Base-by-base conservation (phyloP, 495 filamentous ascomycete species). In the Lasiosphaeria hispida region DNA sequence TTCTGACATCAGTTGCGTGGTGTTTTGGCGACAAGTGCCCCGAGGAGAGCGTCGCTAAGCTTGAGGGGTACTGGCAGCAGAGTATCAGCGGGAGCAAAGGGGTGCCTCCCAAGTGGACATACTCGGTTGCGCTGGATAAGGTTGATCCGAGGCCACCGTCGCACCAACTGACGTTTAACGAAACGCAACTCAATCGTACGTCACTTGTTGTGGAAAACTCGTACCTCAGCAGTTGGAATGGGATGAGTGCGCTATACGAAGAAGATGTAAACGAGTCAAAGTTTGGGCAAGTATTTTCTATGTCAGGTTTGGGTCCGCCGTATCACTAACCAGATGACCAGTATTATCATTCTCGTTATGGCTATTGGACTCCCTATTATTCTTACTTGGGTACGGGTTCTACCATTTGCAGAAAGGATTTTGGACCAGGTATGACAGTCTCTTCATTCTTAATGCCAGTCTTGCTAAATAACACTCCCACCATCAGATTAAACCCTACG, bases 1-100 rank as follows among this genome's bases (percentile, higher is more conserved):
- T 50, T 37, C 36, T 58, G 35, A 49, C 45, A n/a, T 50, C 55
- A 1, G 45, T 36, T 8, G 55, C 55, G 17, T 58, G 55, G 55
- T 58, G 55, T 36, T 33, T 58, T 35, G 34, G 18, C 47, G 9
- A 18, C 18, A 40, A 50, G 37, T 58, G 55, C 34, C 10, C 45
- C 37, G 55, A 58, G 10, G 55, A 41, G 17, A 30, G 30, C 47
- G 42, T 50, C 17, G 35, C 55, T 11, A 35, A 40, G 13, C 45
- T 58, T 11, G 55, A 58, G 23, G 40, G 10, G 3, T 58, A 42
- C 36, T 58, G 55, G 55, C 36, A 58, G 45, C 7, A 17, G 1
- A 35, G 17, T n/a, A n/a, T 50, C 18, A 50, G n/a, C 18, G 55
- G 55, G 7, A 7, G 15, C 36, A 23, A 43, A n/a, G 14, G 17